These are phyloP conservation scores for Angomonas desouzai DNA, from an alignment of 208 protist species.

Conservation along the genomic window DNA sequence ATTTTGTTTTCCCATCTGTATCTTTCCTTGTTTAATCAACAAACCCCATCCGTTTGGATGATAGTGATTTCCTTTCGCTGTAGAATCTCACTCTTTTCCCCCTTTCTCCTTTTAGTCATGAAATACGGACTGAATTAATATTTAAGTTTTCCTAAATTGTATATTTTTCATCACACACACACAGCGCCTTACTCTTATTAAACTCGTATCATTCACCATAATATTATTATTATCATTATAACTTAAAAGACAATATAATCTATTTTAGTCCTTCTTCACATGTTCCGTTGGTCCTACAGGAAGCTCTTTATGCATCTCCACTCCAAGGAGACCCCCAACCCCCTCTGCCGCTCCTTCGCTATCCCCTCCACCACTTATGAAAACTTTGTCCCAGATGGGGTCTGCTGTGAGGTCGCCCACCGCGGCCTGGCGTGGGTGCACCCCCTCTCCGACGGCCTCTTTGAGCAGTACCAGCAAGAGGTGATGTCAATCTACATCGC, in stretches of 20 bases:
- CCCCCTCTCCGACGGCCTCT: constrained; percentile 77
- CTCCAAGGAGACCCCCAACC: constrained; percentile 77
- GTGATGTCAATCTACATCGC: constrained; percentile 81
- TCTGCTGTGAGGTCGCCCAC: constrained; percentile 84
- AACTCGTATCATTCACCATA: no score
- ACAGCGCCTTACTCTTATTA: no score
- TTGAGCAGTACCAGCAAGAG: constrained; percentile 87
- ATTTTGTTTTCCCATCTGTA: constrained; percentile 7
- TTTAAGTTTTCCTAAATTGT: no score
- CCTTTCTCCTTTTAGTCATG: no score
- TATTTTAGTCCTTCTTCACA: no score
- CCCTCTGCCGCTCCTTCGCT: constrained; percentile 64
- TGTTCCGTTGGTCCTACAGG: constrained; percentile 47
- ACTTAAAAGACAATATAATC: no score
- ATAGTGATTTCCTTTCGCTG: no score
- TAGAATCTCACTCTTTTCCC: not conserved
- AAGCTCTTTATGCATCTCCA: constrained; percentile 67
- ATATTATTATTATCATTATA: no score
- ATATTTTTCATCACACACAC: no score
- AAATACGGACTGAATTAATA: no score
- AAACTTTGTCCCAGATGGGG: constrained; percentile 75
- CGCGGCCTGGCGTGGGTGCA: constrained; percentile 82
- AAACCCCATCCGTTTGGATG: no score
- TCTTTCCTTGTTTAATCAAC: constrained; percentile 11
- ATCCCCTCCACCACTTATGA: constrained; percentile 72